Evolutionary conservation across 495 filamentous ascomycete genomes (phyloP).

Genomic region (Penicillium egyptiacum): DNA sequence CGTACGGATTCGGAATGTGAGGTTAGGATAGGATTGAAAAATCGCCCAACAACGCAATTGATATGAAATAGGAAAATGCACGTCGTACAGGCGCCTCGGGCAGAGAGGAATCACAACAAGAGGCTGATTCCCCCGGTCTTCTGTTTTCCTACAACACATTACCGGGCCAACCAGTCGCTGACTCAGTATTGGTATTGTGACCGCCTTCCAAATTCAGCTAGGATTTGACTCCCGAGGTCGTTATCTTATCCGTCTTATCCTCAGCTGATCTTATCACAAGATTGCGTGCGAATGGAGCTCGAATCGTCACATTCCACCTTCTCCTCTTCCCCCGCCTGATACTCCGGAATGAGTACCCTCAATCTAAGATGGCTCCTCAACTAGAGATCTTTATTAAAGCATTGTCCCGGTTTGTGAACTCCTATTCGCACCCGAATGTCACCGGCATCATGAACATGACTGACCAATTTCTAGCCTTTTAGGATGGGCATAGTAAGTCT

Average conservation of each 20-base stretch:
- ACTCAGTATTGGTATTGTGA: conserved; percentile 22
- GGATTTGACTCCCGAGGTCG: too few species aligned
- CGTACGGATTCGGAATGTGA: conserved; percentile 11
- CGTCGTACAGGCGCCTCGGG: conserved; percentile 6
- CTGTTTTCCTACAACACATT: conserved; percentile 43
- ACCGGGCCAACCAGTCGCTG: conserved; percentile 44
- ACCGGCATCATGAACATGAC: neutral
- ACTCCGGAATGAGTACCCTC: neutral
- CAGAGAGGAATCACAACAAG: conserved; percentile 27
- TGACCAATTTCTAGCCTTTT: conserved; percentile 29
- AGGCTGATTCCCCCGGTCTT: conserved; percentile 33
- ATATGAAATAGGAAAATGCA: conserved; percentile 15
- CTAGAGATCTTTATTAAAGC: conserved; percentile 41
- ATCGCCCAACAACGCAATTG: conserved; percentile 11
- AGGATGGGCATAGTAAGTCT: conserved; percentile 48
- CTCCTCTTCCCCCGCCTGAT: neutral
- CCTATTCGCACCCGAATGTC: neutral
- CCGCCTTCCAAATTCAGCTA: conserved; percentile 25
- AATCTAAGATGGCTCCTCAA: conserved; percentile 29
- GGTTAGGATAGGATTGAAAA: conserved; percentile 15
- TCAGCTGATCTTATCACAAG: conserved; percentile 18
- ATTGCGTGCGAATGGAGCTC: conserved; percentile 4
- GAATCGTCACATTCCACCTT: neutral
- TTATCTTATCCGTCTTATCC: conserved; percentile 23
- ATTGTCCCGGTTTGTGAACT: conserved; percentile 42